These are phyloP conservation scores for Panaeolus papilionaceus DNA, from an alignment of 768 basidiomycete genomes.

Conservation along the genomic window DNA sequence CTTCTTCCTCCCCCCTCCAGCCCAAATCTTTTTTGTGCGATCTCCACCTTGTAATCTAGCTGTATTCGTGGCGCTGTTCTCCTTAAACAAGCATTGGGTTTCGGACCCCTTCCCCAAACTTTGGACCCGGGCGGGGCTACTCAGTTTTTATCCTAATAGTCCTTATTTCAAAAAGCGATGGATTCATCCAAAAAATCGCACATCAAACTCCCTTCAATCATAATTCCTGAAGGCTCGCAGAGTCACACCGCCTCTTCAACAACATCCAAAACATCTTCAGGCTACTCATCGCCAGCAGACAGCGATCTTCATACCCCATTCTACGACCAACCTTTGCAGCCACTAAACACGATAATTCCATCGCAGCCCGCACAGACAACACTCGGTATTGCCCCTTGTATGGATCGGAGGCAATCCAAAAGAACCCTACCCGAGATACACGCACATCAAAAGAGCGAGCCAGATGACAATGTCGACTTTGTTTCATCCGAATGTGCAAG, in stretches of 20 bases:
- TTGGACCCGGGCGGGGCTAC: conserved; percentile 10
- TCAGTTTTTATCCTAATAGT: neutral
- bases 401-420: neutral
- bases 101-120: conserved; percentile 6
- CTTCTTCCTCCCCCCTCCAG: conserved; percentile 15
- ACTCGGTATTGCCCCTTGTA: neutral
- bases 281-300: conserved; percentile 3
- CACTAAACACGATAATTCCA: neutral
- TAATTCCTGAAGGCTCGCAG: neutral
- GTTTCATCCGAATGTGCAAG: neutral
- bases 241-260: neutral
- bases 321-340: neutral
- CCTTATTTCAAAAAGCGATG: conserved; percentile 10
- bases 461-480: neutral
- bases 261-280: neutral
- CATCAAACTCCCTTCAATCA: neutral
- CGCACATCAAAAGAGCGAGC: neutral
- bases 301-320: neutral
- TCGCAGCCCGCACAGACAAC: neutral
- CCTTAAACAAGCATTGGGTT: conserved; percentile 1
- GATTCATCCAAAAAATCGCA: neutral
- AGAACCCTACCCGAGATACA: neutral
- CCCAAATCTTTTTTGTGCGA: conserved; percentile 12
- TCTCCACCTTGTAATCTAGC: conserved; percentile 8
- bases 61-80: neutral